Evolutionary conservation across 2,329 filamentous ascomycete genomes (phyloP).

Genomic region (Ophiosphaerella narmari): DNA sequence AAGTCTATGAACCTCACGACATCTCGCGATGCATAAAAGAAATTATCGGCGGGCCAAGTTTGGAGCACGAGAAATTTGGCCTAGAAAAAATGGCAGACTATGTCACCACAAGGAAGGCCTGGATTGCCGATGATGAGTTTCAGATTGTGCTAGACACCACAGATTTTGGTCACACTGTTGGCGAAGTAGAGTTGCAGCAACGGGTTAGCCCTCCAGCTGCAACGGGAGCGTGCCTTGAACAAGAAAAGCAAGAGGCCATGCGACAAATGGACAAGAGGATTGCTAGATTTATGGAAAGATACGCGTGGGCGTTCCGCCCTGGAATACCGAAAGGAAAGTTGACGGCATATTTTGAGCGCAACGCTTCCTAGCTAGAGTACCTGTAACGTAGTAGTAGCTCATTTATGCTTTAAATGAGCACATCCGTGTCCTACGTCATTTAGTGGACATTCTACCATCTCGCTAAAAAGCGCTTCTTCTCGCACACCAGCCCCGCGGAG

Average conservation of each 20-base stretch:
- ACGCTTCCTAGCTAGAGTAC: too few relatives aligned
- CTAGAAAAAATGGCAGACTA: slow-evolving; percentile 21
- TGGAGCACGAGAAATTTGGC: slow-evolving; percentile 6
- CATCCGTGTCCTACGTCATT: too few relatives aligned
- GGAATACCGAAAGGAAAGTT: slow-evolving; percentile 15
- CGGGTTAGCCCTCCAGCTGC: background rate
- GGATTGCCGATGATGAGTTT: slow-evolving; percentile 26
- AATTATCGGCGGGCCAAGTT: background rate
- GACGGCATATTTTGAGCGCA: slow-evolving; percentile 16
- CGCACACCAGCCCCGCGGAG: too few relatives aligned
- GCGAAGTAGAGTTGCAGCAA: slow-evolving; percentile 41
- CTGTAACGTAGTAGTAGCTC: too few relatives aligned
- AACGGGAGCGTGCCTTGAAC: too few relatives aligned
- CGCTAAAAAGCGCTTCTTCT: too few relatives aligned
- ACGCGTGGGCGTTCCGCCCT: slow-evolving; percentile 12
- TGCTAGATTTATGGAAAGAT: slow-evolving; percentile 13
- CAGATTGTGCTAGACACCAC: slow-evolving; percentile 11
- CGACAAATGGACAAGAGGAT: slow-evolving; percentile 13
- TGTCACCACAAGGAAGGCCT: slow-evolving; percentile 29
- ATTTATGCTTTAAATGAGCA: too few relatives aligned
- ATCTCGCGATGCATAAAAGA: slow-evolving; percentile 16
- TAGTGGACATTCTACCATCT: too few relatives aligned
- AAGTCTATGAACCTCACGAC: slow-evolving; percentile 17
- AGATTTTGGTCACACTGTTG: slow-evolving; percentile 39
- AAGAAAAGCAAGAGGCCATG: slow-evolving; percentile 3